Evolutionary conservation across 2,329 filamentous ascomycete genomes (phyloP).

Genomic region (Pseudogymnoascus sp.): DNA sequence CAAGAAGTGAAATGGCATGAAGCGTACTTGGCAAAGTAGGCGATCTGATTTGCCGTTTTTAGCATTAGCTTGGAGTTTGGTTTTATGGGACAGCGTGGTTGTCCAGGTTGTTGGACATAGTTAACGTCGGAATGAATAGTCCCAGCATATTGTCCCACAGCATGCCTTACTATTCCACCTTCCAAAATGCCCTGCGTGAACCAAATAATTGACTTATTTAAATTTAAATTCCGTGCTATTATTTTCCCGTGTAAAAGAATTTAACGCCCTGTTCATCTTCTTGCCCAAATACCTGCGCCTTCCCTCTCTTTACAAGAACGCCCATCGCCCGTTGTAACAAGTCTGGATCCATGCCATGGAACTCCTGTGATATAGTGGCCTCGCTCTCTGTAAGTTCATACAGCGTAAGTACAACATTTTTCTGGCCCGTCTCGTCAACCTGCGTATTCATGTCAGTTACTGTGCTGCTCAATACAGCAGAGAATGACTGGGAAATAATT

Average conservation of each 20-base stretch:
- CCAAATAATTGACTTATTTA: not conserved
- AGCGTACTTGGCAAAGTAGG: conserved; percentile 42
- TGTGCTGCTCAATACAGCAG: not conserved
- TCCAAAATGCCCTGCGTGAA: not conserved
- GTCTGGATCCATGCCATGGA: conserved; percentile 80
- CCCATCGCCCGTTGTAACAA: conserved; percentile 71
- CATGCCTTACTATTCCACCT: not conserved
- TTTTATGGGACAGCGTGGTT: not conserved
- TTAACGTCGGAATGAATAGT: not conserved
- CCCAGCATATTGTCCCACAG: not conserved
- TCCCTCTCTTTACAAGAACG: conserved; percentile 79
- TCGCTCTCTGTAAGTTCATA: conserved; percentile 92
- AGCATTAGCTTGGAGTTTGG: conserved; percentile 7
- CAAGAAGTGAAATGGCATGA: conserved; percentile 67
- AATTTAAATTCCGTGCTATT: not conserved
- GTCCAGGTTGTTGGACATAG: not conserved
- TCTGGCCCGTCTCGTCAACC: conserved; percentile 79
- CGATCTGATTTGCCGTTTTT: not conserved
- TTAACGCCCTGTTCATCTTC: conserved; percentile 89
- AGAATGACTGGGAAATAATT: not conserved
- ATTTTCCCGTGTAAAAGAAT: conserved; percentile 60
- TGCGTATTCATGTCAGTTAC: conserved; percentile 17
- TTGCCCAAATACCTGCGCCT: conserved; percentile 85
- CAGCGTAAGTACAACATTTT: conserved; percentile 78
- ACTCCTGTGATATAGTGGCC: conserved; percentile 63